A percentile compares a stretch with the other conserved stretches of the same genome.
Evolutionary conservation across 106 monocot species (phyloP).

Genomic region (Dioscorea alata): DNA sequence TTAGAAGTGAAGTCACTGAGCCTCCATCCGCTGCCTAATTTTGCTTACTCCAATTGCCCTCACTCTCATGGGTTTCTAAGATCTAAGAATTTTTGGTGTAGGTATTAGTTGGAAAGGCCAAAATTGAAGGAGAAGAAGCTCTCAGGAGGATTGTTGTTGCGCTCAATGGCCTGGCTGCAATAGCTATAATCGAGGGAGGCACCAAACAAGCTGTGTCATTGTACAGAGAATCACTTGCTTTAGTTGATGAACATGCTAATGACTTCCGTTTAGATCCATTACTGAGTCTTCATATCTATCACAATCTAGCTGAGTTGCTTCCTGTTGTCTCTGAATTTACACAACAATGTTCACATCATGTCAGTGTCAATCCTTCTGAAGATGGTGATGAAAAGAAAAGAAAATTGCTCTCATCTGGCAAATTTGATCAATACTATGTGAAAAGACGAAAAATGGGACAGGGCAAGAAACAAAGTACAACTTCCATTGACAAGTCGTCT

Average conservation of each 20-base stretch:
- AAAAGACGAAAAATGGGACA: slow-evolving; percentile 46
- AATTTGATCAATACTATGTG: slow-evolving; percentile 26
- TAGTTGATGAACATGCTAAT: slow-evolving; percentile 56
- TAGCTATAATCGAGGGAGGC: slow-evolving; percentile 70
- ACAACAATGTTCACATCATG: slow-evolving; percentile 19
- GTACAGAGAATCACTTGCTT: slow-evolving; percentile 71
- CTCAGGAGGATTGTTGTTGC: slow-evolving; percentile 77
- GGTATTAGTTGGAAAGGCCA: slow-evolving; percentile 93
- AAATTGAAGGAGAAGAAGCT: slow-evolving; percentile 97
- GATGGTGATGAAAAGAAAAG: slow-evolving; percentile 17
- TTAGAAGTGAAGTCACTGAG: slow-evolving; percentile 42
- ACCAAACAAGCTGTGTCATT: slow-evolving; percentile 46
- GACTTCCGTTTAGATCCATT: slow-evolving; percentile 92
- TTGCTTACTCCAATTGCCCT: neutral
- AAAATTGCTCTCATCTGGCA: slow-evolving; percentile 15
- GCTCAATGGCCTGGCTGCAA: slow-evolving; percentile 86
- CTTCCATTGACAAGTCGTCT: too few species aligned
- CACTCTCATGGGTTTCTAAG: neutral
- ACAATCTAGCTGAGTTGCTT: slow-evolving; percentile 79
- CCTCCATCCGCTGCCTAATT: neutral
- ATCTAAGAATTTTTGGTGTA: slow-evolving; percentile 14
- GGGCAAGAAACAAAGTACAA: slow-evolving; percentile 1
- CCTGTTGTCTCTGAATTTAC: slow-evolving; percentile 26
- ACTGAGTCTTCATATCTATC: slow-evolving; percentile 82
- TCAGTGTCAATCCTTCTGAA: slow-evolving; percentile 21